Evolutionary conservation across 2,329 filamentous ascomycete genomes (phyloP).

Genomic region (Alternaria atra): DNA sequence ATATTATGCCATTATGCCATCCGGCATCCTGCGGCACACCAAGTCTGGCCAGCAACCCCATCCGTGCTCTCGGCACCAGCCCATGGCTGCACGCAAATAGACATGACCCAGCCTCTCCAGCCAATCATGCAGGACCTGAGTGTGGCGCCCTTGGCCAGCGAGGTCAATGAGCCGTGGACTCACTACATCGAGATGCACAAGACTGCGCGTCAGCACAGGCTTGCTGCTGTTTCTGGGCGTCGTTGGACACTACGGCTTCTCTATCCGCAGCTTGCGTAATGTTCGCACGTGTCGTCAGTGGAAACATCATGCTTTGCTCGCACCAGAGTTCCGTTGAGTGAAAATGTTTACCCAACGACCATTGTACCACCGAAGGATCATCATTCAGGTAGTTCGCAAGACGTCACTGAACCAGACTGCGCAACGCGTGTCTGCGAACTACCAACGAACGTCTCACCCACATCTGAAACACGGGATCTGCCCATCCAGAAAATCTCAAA

Average conservation of each 20-base stretch:
- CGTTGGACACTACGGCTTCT: not conserved
- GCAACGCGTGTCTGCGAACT: constrained; percentile 12
- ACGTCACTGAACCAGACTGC: not conserved
- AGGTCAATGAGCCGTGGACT: constrained; percentile 11
- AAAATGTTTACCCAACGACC: not conserved
- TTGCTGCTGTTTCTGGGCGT: not conserved
- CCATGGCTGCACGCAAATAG: constrained; percentile 16
- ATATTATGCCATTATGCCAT: constrained; percentile 8
- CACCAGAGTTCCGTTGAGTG: not conserved
- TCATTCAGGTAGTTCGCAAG: not conserved
- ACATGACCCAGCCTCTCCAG: not conserved
- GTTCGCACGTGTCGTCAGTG: not conserved
- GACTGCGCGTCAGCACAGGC: not conserved
- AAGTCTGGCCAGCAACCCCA: constrained; percentile 22
- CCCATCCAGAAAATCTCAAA: constrained; percentile 5
- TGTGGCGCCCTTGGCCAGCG: not conserved
- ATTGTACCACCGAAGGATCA: constrained; percentile 4
- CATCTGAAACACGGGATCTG: constrained; percentile 17
- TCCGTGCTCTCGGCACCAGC: constrained; percentile 21
- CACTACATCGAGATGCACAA: constrained; percentile 2
- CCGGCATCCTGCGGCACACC: constrained; percentile 14
- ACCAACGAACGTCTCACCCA: constrained; percentile 10
- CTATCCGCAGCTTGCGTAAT: constrained; percentile 7
- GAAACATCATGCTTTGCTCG: constrained; percentile 1
- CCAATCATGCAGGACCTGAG: constrained; percentile 9